Percentiles rank a stretch among this genome's conserved stretches.
These are phyloP conservation scores for Ganoderma lingzhi DNA, from an alignment of 1,284 basidiomycete species.

Conservation along the genomic window DNA sequence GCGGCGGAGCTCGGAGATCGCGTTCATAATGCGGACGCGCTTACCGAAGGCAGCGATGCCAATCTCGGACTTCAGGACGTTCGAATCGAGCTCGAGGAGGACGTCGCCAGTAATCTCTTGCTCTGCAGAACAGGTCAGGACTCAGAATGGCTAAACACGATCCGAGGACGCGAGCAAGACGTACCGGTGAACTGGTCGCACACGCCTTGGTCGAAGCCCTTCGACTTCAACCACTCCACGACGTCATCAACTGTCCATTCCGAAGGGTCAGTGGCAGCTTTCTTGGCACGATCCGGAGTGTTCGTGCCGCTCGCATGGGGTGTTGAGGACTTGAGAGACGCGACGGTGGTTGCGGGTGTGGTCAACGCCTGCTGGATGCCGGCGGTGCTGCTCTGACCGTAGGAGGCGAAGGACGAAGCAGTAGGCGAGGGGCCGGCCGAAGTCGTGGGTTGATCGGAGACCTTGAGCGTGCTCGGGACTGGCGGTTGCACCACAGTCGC, in stretches of 20 bases:
- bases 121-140: conserved; percentile 55
- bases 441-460: conserved; percentile 26
- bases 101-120: conserved; percentile 99
- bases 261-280: conserved; percentile 53
- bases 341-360: conserved; percentile 37
- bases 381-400: conserved; percentile 36
- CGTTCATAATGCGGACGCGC: conserved; percentile 92
- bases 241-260: conserved; percentile 94
- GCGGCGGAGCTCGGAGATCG: conserved; percentile 89
- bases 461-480: conserved; percentile 31
- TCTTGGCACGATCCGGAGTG: conserved; percentile 29
- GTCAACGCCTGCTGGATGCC: conserved; percentile 39
- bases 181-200: conserved; percentile 87
- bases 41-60: conserved; percentile 96
- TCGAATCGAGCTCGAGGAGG: conserved; percentile 92
- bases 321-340: conserved; percentile 23
- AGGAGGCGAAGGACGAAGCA: conserved; percentile 42
- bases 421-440: conserved; percentile 48
- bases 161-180: conserved; percentile 35
- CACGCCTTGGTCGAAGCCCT: conserved; percentile 87
- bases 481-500: conserved; percentile 24
- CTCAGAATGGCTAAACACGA: neutral
- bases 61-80: conserved; percentile 93
- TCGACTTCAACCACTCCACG: conserved; percentile 85
- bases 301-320: conserved; percentile 16